These are phyloP conservation scores for Xanthoconium purpureum DNA, from an alignment of 768 basidiomycete genomes.

Conservation along the genomic window DNA sequence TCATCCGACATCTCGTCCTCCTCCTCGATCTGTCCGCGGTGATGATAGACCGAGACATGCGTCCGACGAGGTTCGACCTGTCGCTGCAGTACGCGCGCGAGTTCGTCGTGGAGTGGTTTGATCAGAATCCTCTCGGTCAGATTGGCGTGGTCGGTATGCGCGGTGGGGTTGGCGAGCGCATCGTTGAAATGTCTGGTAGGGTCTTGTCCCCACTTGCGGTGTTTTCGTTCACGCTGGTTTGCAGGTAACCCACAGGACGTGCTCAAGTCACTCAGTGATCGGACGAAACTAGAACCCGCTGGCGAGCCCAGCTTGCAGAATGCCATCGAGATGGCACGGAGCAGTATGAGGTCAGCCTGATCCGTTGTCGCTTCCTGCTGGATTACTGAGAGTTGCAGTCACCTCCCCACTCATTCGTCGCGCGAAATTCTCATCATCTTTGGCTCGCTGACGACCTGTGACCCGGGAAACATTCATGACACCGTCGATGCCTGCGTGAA, in stretches of 20 bases:
- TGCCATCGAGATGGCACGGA: slow-evolving; percentile 93
- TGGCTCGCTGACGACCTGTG: slow-evolving; percentile 93
- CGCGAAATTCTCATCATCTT: slow-evolving; percentile 93
- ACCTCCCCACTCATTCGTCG: slow-evolving; percentile 96
- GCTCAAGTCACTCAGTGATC: slow-evolving; percentile 77
- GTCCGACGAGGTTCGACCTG: slow-evolving; percentile 90
- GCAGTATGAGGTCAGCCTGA: slow-evolving; percentile 75
- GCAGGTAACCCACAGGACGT: slow-evolving; percentile 96
- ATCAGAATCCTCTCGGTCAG: slow-evolving; percentile 97
- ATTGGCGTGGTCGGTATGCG: slow-evolving; percentile 94
- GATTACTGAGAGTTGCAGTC: slow-evolving; percentile 46
- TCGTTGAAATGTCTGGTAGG: slow-evolving; percentile 91
- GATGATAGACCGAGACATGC: slow-evolving; percentile 96
- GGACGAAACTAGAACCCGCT: slow-evolving; percentile 82
- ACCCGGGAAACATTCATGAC: slow-evolving; percentile 95
- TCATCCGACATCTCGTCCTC: slow-evolving; percentile 92
- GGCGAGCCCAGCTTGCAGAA: slow-evolving; percentile 98
- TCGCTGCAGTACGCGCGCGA: slow-evolving; percentile 87
- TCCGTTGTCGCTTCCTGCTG: neutral
- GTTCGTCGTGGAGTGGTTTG: slow-evolving; percentile 96
- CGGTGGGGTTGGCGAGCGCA: slow-evolving; percentile 83
- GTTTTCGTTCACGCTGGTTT: slow-evolving; percentile 5
- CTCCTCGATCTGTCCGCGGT: slow-evolving; percentile 88
- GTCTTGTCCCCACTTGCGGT: neutral
- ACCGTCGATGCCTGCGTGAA: slow-evolving; percentile 83